Evolutionary conservation across 148 eudicot species (phyloP).

Genomic region (Rheum nobile): DNA sequence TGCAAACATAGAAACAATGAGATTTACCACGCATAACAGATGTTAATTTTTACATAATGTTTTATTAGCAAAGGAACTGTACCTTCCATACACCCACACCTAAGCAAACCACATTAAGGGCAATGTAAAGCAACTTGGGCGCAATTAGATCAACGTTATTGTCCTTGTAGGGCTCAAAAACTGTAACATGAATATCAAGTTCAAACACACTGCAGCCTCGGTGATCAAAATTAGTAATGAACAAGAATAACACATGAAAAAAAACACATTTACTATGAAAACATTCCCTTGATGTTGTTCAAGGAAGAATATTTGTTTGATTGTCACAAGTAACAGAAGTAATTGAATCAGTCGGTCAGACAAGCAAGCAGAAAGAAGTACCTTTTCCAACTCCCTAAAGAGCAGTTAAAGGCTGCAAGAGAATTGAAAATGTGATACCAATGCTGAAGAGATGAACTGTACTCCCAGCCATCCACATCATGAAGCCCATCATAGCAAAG

Average conservation of each 20-base stretch:
- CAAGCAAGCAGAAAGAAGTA: constrained; percentile 7
- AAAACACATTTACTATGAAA: not conserved
- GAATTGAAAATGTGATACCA: constrained; percentile 92
- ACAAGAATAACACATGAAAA: not conserved
- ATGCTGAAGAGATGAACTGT: constrained; percentile 96
- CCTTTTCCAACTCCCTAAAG: constrained; percentile 95
- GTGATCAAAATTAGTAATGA: not conserved
- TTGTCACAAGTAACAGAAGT: not conserved
- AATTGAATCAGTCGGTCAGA: not conserved
- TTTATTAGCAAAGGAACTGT: constrained; percentile 3
- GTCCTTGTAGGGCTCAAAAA: constrained; percentile 90
- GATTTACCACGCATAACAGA: not conserved
- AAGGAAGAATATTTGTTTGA: not conserved
- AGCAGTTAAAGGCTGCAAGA: constrained; percentile 88
- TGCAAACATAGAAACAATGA: constrained; percentile 22
- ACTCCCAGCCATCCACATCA: constrained; percentile 99
- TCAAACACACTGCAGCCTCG: not conserved
- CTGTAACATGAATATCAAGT: constrained; percentile 26
- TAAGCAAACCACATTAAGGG: constrained; percentile 74
- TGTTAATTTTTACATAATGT: not conserved
- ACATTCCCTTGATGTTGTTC: not conserved
- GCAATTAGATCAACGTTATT: constrained; percentile 67
- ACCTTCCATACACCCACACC: constrained; percentile 93
- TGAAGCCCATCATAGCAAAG: constrained; percentile 93
- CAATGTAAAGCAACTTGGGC: constrained; percentile 70